phyloP scores from a whole-genome alignment of 495 filamentous ascomycete species.

The Penicillium argentinense region DNA sequence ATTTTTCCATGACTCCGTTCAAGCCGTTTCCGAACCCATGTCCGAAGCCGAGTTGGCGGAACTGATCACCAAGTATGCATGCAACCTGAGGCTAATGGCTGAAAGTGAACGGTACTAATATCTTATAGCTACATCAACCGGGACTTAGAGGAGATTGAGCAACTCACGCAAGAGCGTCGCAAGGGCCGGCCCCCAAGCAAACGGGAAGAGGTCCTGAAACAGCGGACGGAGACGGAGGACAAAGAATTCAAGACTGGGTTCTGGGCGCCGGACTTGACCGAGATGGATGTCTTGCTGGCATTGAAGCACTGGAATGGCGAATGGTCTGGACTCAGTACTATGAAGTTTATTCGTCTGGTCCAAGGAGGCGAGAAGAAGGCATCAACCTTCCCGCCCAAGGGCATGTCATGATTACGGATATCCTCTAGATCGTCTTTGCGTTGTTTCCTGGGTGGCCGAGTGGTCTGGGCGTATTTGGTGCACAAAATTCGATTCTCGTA shows the following conservation, averaged over 20 bases:
- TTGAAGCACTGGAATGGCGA: conserved; percentile 62
- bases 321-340: conserved; percentile 56
- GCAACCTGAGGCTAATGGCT: not conserved
- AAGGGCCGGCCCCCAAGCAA: conserved; percentile 77
- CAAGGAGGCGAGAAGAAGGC: conserved; percentile 53
- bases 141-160: conserved; percentile 70
- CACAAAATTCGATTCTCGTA: conserved; percentile 4
- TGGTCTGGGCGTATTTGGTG: conserved; percentile 27
- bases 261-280: conserved; percentile 64
- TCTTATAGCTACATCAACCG: conserved; percentile 69
- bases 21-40: conserved; percentile 55
- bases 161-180: conserved; percentile 71
- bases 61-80: conserved; percentile 63
- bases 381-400: conserved; percentile 70
- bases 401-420: conserved; percentile 45
- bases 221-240: conserved; percentile 66
- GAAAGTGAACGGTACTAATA: not conserved
- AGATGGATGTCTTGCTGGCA: conserved; percentile 50
- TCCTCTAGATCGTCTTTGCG: conserved; percentile 6
- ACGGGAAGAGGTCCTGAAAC: conserved; percentile 72
- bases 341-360: conserved; percentile 64
- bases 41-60: conserved; percentile 56
- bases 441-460: conserved; percentile 10
- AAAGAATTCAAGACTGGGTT: conserved; percentile 85
- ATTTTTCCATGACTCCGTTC: conserved; percentile 67